phyloP scores from a whole-genome alignment of 371 early-diverging fungal genomes.

The Mortierella polycephala region DNA sequence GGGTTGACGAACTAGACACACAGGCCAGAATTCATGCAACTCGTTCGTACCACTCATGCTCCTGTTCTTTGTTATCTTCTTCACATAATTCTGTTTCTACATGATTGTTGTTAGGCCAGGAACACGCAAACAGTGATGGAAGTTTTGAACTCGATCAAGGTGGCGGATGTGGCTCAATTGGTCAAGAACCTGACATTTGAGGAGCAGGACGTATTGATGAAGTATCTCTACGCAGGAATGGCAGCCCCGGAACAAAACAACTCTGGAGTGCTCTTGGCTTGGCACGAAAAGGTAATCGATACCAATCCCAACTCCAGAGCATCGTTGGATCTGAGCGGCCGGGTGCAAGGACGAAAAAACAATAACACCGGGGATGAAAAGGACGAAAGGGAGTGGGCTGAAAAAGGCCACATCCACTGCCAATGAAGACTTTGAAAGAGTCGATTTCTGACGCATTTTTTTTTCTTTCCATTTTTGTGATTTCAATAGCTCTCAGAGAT shows the following conservation, averaged over 20 bases:
- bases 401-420: too few relatives aligned
- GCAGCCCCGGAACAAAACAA: constrained; percentile 88
- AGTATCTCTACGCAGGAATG: constrained; percentile 92
- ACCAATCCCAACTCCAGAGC: too few relatives aligned
- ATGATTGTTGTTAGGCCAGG: constrained; percentile 58
- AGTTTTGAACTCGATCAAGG: constrained; percentile 75
- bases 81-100: not conserved
- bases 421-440: too few relatives aligned
- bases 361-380: too few relatives aligned
- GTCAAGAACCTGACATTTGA: constrained; percentile 68
- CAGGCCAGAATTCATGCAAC: too few relatives aligned
- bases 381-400: too few relatives aligned
- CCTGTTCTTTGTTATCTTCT: not conserved
- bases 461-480: not conserved
- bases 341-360: too few relatives aligned
- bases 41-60: too few relatives aligned
- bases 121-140: constrained; percentile 85
- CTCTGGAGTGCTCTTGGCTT: constrained; percentile 81
- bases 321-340: not conserved
- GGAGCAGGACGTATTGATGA: constrained; percentile 85
- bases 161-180: constrained; percentile 72
- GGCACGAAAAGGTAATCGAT: constrained; percentile 92
- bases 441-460: not conserved
- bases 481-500: constrained; percentile 76
- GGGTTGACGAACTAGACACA: too few relatives aligned